Evolutionary conservation across 495 filamentous ascomycete genomes (phyloP).

Genomic region (Copromyces sp.): DNA sequence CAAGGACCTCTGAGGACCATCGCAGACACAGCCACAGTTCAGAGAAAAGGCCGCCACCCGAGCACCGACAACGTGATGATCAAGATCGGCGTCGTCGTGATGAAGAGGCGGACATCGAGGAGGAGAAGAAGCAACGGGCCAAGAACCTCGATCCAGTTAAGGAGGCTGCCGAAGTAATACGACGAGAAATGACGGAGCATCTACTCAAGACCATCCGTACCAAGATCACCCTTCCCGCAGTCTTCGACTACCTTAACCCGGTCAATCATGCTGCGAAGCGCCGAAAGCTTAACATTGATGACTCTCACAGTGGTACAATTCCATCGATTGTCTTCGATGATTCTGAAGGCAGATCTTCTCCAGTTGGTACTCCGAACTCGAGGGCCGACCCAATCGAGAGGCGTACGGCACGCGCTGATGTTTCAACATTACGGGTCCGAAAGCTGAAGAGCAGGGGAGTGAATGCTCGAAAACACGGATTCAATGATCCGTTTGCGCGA

Average conservation of each 20-base stretch:
- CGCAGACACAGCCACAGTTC: slow-evolving; percentile 22
- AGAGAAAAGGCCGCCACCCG: slow-evolving; percentile 23
- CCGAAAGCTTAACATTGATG: slow-evolving; percentile 63
- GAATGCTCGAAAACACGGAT: slow-evolving; percentile 54
- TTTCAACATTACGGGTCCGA: slow-evolving; percentile 59
- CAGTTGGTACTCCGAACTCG: slow-evolving; percentile 58
- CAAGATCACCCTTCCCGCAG: slow-evolving; percentile 67
- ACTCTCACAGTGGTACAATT: slow-evolving; percentile 45
- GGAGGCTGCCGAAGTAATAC: slow-evolving; percentile 66
- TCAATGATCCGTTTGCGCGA: slow-evolving; percentile 69
- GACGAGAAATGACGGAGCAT: slow-evolving; percentile 72
- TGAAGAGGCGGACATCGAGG: slow-evolving; percentile 66
- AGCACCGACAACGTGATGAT: slow-evolving; percentile 44
- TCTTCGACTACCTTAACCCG: slow-evolving; percentile 80
- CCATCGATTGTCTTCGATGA: slow-evolving; percentile 33
- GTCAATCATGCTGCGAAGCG: slow-evolving; percentile 64
- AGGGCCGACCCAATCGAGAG: slow-evolving; percentile 45
- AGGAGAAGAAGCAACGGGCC: slow-evolving; percentile 76
- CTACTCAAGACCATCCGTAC: slow-evolving; percentile 77
- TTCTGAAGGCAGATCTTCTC: slow-evolving; percentile 46
- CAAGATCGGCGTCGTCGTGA: slow-evolving; percentile 38
- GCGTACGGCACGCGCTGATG: slow-evolving; percentile 43
- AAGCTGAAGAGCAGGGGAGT: slow-evolving; percentile 49
- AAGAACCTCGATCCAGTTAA: slow-evolving; percentile 76
- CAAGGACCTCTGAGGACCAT: slow-evolving; percentile 31